phyloP scores from a whole-genome alignment of 179 eudicot species.

The Silene vulgaris region DNA sequence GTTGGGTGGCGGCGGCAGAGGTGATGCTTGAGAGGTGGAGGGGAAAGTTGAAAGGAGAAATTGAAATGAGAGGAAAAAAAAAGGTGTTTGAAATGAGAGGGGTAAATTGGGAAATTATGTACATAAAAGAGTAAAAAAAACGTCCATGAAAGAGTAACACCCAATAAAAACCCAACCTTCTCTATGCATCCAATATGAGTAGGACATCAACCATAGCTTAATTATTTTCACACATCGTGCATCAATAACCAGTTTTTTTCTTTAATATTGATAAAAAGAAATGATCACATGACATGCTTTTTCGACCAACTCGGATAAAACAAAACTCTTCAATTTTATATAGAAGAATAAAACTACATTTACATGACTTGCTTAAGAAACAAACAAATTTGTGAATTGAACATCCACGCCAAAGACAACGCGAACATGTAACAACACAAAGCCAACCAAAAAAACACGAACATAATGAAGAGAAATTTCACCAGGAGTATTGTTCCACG shows the following conservation, averaged over 20 bases:
- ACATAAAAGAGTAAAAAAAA: no score
- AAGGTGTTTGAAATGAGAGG: no score
- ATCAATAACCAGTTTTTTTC: not conserved
- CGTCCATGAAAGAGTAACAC: no score
- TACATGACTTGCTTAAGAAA: not conserved
- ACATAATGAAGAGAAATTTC: constrained; percentile 21
- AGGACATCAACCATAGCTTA: not conserved
- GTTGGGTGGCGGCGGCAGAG: no score
- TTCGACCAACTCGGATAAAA: not conserved
- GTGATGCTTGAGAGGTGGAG: no score
- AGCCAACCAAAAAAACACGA: not conserved
- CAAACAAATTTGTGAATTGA: not conserved
- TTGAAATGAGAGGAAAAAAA: no score
- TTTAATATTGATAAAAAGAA: not conserved
- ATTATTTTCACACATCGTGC: not conserved
- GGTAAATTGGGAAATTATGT: no score
- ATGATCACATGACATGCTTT: not conserved
- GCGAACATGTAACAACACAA: constrained; percentile 5
- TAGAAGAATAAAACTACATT: not conserved
- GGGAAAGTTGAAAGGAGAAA: no score
- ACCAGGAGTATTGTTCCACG: constrained; percentile 73
- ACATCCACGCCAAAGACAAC: not conserved
- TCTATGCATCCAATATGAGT: not conserved
- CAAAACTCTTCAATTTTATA: not conserved
- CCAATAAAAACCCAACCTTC: not conserved